Evolutionary conservation across 495 filamentous ascomycete genomes (phyloP).

Genomic region (Aspergillus campestris): DNA sequence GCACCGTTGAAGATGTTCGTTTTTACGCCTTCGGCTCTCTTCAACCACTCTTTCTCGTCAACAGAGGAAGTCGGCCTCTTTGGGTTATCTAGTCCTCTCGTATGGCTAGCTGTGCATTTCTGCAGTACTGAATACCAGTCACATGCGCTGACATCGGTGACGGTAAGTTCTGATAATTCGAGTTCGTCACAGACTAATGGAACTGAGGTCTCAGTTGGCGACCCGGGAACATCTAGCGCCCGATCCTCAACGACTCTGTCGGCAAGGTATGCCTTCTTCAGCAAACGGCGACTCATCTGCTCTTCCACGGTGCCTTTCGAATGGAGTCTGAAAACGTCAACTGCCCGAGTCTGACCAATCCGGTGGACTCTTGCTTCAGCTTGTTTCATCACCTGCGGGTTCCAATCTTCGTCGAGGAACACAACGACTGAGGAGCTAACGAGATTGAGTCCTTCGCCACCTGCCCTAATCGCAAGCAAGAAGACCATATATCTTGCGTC

Average conservation of each 20-base stretch:
- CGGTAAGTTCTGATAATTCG: too few relatives aligned
- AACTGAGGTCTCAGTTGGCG: neutral
- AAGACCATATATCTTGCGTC: slow-evolving; percentile 47
- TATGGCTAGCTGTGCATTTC: neutral
- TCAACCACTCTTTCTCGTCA: slow-evolving; percentile 51
- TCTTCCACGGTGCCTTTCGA: slow-evolving; percentile 55
- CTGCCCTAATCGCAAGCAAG: slow-evolving; percentile 56
- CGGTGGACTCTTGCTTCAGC: slow-evolving; percentile 53
- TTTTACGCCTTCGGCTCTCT: slow-evolving; percentile 50
- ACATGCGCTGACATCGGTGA: neutral
- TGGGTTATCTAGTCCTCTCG: neutral
- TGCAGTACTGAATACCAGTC: neutral
- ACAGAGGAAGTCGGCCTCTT: slow-evolving; percentile 18
- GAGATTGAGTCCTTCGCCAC: slow-evolving; percentile 57
- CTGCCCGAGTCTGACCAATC: slow-evolving; percentile 50
- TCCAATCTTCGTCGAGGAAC: slow-evolving; percentile 61
- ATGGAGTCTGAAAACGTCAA: slow-evolving; percentile 50
- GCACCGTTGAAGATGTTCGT: slow-evolving; percentile 50
- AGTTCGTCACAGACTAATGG: slow-evolving; percentile 25
- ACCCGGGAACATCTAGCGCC: neutral
- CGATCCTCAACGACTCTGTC: slow-evolving; percentile 47
- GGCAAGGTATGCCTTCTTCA: slow-evolving; percentile 60
- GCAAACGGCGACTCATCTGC: slow-evolving; percentile 54
- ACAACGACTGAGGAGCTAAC: slow-evolving; percentile 52
- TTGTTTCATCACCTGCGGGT: slow-evolving; percentile 54